These are phyloP conservation scores for Phanerochaete carnosa DNA, from an alignment of 768 basidiomycete species.

Conservation along the genomic window DNA sequence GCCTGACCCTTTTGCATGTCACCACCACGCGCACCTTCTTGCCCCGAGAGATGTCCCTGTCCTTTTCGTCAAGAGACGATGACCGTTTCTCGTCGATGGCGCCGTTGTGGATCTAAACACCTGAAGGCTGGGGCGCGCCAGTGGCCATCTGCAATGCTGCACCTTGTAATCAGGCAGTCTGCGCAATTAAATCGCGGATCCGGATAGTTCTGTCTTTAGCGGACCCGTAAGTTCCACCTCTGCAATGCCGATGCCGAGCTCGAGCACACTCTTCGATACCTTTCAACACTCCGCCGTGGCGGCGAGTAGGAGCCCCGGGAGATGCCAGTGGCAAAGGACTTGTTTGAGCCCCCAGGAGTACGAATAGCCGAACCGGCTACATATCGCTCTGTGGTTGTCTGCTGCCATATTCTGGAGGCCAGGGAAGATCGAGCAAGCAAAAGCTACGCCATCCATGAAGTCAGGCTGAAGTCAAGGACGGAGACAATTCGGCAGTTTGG, in stretches of 20 bases:
- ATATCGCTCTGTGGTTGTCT: constrained; percentile 90
- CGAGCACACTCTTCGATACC: constrained; percentile 72
- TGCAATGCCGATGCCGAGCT: constrained; percentile 65
- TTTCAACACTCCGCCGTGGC: constrained; percentile 77
- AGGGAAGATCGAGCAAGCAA: constrained; percentile 87
- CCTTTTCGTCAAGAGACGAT: constrained; percentile 24
- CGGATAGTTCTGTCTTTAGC: too few relatives aligned
- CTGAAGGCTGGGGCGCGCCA: constrained; percentile 3
- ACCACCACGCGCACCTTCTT: constrained; percentile 74
- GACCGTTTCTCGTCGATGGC: constrained; percentile 17
- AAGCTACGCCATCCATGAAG: constrained; percentile 92
- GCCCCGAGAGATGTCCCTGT: constrained; percentile 49
- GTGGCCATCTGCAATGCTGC: constrained; percentile 37
- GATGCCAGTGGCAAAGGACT: constrained; percentile 95
- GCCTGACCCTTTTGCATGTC: constrained; percentile 71
- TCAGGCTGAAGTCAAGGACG: constrained; percentile 86
- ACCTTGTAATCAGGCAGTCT: neutral
- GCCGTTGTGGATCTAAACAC: constrained; percentile 28
- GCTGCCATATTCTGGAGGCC: constrained; percentile 90
- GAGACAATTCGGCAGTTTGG: constrained; percentile 88
- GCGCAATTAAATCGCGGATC: constrained; percentile 15
- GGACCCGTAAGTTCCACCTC: constrained; percentile 45
- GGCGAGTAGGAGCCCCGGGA: constrained; percentile 77
- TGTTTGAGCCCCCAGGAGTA: too few relatives aligned
- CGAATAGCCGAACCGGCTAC: constrained; percentile 46